These are phyloP conservation scores for Globisporangium spiculum DNA, from an alignment of 352 stramenopile species.

Conservation along the genomic window DNA sequence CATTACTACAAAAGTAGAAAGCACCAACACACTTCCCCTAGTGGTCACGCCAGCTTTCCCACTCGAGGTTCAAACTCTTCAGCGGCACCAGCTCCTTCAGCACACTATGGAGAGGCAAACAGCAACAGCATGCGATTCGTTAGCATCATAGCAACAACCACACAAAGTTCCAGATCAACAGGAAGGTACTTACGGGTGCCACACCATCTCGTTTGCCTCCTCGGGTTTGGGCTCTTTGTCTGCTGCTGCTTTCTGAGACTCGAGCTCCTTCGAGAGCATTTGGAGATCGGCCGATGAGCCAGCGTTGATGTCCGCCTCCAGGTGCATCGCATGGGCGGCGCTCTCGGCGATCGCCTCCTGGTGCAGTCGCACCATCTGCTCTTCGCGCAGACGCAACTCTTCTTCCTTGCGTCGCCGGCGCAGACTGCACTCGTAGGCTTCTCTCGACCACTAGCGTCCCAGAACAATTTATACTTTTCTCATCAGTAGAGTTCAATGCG, in stretches of 20 bases:
- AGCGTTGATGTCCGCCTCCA: conserved; percentile 67
- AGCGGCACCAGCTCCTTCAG: conserved; percentile 74
- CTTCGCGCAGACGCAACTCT: conserved; percentile 61
- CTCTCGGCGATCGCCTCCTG: conserved; percentile 73
- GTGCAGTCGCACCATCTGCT: conserved; percentile 65
- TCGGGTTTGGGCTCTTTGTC: conserved; percentile 61
- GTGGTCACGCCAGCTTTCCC: conserved; percentile 82
- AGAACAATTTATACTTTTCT: background rate
- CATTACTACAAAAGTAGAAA: background rate
- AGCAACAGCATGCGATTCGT: background rate
- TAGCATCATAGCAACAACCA: conserved; percentile 8
- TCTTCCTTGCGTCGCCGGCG: conserved; percentile 57
- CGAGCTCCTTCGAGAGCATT: conserved; percentile 59
- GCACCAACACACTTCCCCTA: conserved; percentile 15
- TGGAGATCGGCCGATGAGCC: conserved; percentile 45
- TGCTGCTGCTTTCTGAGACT: conserved; percentile 32
- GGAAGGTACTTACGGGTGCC: conserved; percentile 69
- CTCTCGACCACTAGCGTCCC: conserved; percentile 49
- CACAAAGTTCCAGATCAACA: background rate
- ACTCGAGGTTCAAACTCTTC: conserved; percentile 76
- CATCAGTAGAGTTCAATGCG: background rate
- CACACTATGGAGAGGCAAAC: conserved; percentile 33
- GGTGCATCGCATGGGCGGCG: conserved; percentile 60
- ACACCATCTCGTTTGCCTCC: conserved; percentile 74
- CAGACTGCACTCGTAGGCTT: conserved; percentile 47